phyloP scores from a whole-genome alignment of 345 rosid species.

The Murraya paniculata region DNA sequence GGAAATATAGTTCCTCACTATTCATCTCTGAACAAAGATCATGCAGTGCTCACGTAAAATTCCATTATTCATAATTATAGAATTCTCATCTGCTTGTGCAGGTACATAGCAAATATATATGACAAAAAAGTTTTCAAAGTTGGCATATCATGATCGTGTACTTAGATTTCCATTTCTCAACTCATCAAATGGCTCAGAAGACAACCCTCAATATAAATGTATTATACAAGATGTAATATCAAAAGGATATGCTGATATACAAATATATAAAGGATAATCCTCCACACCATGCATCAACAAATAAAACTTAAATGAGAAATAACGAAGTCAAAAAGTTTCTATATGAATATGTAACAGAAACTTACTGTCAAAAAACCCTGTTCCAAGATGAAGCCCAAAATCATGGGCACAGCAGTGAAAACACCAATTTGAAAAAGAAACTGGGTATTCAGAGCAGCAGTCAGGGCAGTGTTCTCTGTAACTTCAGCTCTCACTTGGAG shows the following conservation, averaged over 20 bases:
- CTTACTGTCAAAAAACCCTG: constrained; percentile 64
- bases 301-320: neutral
- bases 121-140: neutral
- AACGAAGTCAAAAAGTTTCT: neutral
- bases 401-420: constrained; percentile 95
- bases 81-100: neutral
- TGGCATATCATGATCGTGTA: neutral
- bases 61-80: neutral
- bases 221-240: neutral
- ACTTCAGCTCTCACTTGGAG: constrained; percentile 57
- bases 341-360: neutral
- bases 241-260: neutral
- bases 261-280: neutral
- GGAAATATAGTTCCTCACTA: neutral
- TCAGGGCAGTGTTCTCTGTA: constrained; percentile 61
- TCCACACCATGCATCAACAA: constrained; percentile 3
- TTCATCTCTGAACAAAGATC: neutral
- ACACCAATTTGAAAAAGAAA: constrained; percentile 95
- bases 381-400: constrained; percentile 74
- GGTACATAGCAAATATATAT: neutral
- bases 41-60: neutral
- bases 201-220: neutral
- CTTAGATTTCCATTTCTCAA: neutral
- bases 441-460: constrained; percentile 85
- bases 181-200: neutral